A percentile compares a stretch with the other conserved stretches of the same genome.
These are phyloP conservation scores for Penicillium sp. DNA, from an alignment of 2,329 filamentous ascomycete species.

Conservation along the genomic window DNA sequence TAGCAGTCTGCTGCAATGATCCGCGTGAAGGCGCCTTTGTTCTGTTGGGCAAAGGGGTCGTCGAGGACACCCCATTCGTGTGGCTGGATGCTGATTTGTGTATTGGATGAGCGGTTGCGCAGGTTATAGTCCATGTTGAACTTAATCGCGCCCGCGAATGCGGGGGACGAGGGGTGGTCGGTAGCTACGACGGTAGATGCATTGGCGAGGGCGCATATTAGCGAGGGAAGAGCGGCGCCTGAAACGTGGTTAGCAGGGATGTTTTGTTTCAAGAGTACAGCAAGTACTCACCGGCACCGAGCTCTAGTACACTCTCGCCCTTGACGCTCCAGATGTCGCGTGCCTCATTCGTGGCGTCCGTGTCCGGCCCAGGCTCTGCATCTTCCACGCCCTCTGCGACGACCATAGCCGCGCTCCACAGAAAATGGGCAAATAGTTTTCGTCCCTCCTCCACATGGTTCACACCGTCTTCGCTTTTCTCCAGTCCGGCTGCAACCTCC, in stretches of 20 bases:
- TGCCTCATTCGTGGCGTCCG: conserved; percentile 7
- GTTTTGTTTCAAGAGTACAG: too few relatives aligned
- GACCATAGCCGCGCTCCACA: conserved; percentile 53
- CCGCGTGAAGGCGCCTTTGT: conserved; percentile 45
- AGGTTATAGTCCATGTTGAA: conserved; percentile 48
- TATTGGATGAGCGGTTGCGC: conserved; percentile 11
- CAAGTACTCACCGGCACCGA: conserved; percentile 54
- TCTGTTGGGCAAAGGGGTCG: conserved; percentile 35
- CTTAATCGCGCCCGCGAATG: conserved; percentile 40
- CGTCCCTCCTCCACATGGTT: conserved; percentile 44
- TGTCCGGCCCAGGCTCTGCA: conserved; percentile 13
- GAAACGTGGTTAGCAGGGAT: not conserved
- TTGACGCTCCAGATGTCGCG: conserved; percentile 40
- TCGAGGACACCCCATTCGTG: conserved; percentile 52
- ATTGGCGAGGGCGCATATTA: conserved; percentile 35
- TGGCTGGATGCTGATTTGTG: conserved; percentile 40
- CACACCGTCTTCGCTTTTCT: conserved; percentile 4
- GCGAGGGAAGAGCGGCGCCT: conserved; percentile 42
- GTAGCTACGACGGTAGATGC: conserved; percentile 45
- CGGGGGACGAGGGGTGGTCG: conserved; percentile 46
- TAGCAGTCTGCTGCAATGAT: conserved; percentile 58
- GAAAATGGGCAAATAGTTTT: conserved; percentile 54
- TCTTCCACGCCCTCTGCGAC: conserved; percentile 40
- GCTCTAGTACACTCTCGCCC: conserved; percentile 51
- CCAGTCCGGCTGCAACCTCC: conserved; percentile 12